Evolutionary conservation across 768 basidiomycete species (phyloP).

Genomic region (Serendipita sp.): DNA sequence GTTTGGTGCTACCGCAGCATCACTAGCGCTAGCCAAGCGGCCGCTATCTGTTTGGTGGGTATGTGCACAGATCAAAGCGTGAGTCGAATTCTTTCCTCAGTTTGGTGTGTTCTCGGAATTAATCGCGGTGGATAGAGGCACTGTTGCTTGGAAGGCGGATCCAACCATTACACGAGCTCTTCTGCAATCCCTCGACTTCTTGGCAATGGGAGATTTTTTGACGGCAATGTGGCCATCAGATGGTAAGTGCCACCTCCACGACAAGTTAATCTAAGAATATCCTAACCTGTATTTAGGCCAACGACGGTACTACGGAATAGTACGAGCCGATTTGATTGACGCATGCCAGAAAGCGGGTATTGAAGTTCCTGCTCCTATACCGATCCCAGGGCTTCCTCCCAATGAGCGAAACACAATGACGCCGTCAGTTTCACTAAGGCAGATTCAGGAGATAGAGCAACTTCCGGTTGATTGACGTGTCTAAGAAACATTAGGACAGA

Average conservation of each 20-base stretch:
- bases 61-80: neutral
- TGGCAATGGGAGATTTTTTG: neutral
- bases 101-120: too few species aligned
- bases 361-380: neutral
- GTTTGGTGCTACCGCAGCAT: conserved; percentile 1
- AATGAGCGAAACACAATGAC: neutral
- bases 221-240: neutral
- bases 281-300: neutral
- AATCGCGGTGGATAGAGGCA: neutral
- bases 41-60: conserved; percentile 1
- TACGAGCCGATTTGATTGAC: neutral
- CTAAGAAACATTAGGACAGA: too few species aligned
- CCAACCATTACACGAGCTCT: neutral
- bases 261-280: neutral
- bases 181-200: neutral
- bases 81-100: neutral
- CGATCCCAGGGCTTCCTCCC: neutral
- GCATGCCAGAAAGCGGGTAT: neutral
- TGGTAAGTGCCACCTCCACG: neutral
- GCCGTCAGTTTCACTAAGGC: neutral
- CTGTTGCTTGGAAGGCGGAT: neutral
- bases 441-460: too few species aligned
- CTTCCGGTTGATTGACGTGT: too few species aligned
- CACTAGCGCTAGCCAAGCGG: neutral
- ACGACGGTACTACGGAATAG: neutral